phyloP scores from a whole-genome alignment of 176 grass and related monocot species.

The Zea luxurians region DNA sequence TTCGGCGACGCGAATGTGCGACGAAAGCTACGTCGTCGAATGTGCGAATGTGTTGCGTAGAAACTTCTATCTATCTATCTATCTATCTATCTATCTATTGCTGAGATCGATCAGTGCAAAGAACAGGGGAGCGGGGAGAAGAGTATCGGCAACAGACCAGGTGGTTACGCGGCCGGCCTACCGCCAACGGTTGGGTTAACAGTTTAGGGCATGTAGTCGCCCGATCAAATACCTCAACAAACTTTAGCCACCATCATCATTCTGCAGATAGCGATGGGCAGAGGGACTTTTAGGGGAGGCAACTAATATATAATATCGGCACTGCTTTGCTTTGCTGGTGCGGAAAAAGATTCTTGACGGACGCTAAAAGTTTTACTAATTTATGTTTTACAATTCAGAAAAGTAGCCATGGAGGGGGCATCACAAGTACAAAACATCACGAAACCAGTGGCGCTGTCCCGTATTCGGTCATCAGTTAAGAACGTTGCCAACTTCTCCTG shows the following conservation, averaged over 20 bases:
- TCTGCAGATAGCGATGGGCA: too few relatives aligned
- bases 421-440: neutral
- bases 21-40: slow-evolving; percentile 31
- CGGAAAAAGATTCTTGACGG: slow-evolving; percentile 9
- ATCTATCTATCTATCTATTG: neutral
- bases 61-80: neutral
- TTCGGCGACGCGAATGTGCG: neutral
- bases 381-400: neutral
- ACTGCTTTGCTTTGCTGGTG: neutral
- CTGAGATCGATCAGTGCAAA: neutral
- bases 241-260: too few relatives aligned
- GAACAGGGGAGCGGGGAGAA: neutral
- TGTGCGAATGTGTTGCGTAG: neutral
- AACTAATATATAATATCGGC: neutral
- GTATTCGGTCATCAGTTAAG: neutral
- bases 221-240: too few relatives aligned
- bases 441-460: neutral
- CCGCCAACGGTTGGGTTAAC: neutral
- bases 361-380: neutral
- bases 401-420: neutral
- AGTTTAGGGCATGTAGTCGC: neutral
- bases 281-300: neutral
- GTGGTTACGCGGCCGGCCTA: neutral
- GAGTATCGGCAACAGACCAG: slow-evolving; percentile 3
- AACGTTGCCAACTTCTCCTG: neutral